These are phyloP conservation scores for Alternaria burnsii DNA, from an alignment of 2,329 filamentous ascomycete genomes.

Conservation along the genomic window DNA sequence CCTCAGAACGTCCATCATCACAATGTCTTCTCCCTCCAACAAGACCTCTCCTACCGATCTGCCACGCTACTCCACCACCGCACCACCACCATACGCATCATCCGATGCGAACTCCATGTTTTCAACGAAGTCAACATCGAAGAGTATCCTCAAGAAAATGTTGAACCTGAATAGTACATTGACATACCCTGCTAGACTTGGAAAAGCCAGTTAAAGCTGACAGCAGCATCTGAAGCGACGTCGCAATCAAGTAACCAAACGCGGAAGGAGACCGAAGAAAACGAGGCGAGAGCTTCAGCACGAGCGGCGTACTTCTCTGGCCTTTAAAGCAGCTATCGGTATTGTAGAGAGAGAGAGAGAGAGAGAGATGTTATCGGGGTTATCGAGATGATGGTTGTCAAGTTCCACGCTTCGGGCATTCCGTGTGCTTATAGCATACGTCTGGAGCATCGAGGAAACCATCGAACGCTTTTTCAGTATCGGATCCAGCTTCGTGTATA, in stretches of 20 bases:
- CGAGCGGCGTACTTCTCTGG: constrained; percentile 20
- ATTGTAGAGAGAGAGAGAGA: no score
- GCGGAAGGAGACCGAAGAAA: constrained; percentile 8
- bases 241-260: constrained; percentile 1
- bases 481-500: background rate
- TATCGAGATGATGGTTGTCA: background rate
- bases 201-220: background rate
- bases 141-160: constrained; percentile 23
- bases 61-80: constrained; percentile 7
- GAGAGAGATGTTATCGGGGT: background rate
- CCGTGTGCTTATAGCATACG: background rate
- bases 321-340: background rate
- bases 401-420: background rate
- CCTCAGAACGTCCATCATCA: background rate
- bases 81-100: constrained; percentile 20
- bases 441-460: background rate
- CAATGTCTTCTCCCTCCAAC: constrained; percentile 11
- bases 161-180: constrained; percentile 23
- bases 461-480: background rate
- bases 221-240: background rate
- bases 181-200: background rate
- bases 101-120: constrained; percentile 18
- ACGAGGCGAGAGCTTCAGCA: constrained; percentile 18
- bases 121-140: constrained; percentile 23
- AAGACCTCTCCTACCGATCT: background rate